Evolutionary conservation across 768 basidiomycete genomes (phyloP), one percentile per base, ranked within the genome.

Genomic region (Infundibulicybe gibba): DNA sequence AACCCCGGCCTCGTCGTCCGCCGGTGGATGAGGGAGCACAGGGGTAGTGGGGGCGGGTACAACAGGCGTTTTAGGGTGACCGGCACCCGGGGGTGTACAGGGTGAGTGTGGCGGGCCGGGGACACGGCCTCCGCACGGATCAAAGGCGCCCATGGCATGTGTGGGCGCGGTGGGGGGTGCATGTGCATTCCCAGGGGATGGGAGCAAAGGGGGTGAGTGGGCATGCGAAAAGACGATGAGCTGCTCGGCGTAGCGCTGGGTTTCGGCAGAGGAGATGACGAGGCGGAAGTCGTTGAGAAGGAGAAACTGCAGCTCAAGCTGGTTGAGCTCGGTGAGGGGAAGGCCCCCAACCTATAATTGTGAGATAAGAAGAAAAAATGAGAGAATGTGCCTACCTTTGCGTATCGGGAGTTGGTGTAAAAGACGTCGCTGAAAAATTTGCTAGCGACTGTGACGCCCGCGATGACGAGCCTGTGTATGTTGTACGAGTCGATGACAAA

Each of bases 371-470:
- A 38, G 53, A 52, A 41, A 43, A 43, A 40, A 32, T 40, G 32
- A 47, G 12, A 37, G 43, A 42, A n/a, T n/a, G n/a, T n/a, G 68
- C 79, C 20, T 47, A 91, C 93, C 81, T 98, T 99, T 44, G 97
- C 97, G 62, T 99, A 99, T 25, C 95, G 79, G 8, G 95, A 97
- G 58, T 99, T 99, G 13, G 97, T 97, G 67, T 99, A 98, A 59
- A 99, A 99, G 3, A 99, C 93, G 63, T 98, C 97, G 46, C 86
- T 90, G 62, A 98, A 98, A 64, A 98, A 99, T 67, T 99, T 99
- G 72, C 90, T 93, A 17, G 95, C 95, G n/a, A 99, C 95, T 2
- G 97, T 98, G 40, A 99, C 90, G 9, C 97, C 97, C 0, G 97
- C 94, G 52, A 99, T 98, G 58, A 98, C 90, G 37, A 99, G 76